Percentiles rank a stretch among this genome's conserved stretches.
phyloP scores from a whole-genome alignment of 108 stramenopile genomes.

The Cyclotella atomus region DNA sequence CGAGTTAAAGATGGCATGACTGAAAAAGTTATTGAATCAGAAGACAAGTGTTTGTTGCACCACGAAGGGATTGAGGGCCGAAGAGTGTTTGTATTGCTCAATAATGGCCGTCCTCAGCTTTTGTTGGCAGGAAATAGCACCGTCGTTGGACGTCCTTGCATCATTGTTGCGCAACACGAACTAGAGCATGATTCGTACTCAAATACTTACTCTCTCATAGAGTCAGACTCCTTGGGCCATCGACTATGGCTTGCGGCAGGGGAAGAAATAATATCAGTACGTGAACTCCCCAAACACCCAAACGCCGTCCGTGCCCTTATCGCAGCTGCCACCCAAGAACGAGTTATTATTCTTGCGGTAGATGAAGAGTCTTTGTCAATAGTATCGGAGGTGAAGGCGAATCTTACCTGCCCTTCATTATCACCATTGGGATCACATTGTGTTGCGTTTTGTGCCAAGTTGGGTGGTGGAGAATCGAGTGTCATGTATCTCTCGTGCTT shows the following conservation, averaged over 20 bases:
- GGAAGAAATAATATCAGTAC: slow-evolving; percentile 63
- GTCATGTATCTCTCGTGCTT: slow-evolving; percentile 78
- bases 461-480: slow-evolving; percentile 41
- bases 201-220: slow-evolving; percentile 48
- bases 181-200: slow-evolving; percentile 26
- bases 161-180: slow-evolving; percentile 50
- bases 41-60: slow-evolving; percentile 42
- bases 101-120: slow-evolving; percentile 52
- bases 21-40: slow-evolving; percentile 50
- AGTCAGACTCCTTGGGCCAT: slow-evolving; percentile 23
- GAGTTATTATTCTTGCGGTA: slow-evolving; percentile 74
- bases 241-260: slow-evolving; percentile 60
- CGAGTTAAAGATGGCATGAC: slow-evolving; percentile 21
- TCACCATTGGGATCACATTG: slow-evolving; percentile 80
- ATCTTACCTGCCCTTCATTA: slow-evolving; percentile 49
- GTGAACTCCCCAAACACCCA: slow-evolving; percentile 61
- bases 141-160: slow-evolving; percentile 46
- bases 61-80: slow-evolving; percentile 67
- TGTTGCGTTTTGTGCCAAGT: slow-evolving; percentile 64
- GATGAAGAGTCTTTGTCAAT: slow-evolving; percentile 45
- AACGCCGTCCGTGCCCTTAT: slow-evolving; percentile 48
- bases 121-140: slow-evolving; percentile 45
- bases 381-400: slow-evolving; percentile 47
- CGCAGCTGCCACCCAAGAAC: slow-evolving; percentile 66
- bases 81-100: slow-evolving; percentile 52